phyloP scores from a whole-genome alignment of 495 filamentous ascomycete genomes.

The Penicillium diatomitis region DNA sequence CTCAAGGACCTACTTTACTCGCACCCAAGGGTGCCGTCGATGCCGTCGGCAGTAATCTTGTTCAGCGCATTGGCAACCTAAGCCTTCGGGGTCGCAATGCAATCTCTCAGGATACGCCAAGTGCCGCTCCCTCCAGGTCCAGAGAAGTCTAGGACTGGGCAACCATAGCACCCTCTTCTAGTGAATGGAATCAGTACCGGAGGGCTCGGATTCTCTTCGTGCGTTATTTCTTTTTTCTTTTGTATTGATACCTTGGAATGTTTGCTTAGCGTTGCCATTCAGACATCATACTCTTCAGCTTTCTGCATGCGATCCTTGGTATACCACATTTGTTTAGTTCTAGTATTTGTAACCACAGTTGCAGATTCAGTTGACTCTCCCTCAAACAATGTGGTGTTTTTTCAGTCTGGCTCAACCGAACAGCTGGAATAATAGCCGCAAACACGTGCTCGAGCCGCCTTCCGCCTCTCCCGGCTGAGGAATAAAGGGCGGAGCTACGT shows the following conservation, averaged over 20 bases:
- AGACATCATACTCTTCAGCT: too few species aligned
- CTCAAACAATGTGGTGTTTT: neutral
- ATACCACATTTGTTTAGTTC: too few species aligned
- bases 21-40: constrained; percentile 88
- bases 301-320: too few species aligned
- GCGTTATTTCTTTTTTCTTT: neutral
- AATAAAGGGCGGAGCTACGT: too few species aligned
- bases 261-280: neutral
- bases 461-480: neutral
- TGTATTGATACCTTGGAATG: constrained; percentile 8
- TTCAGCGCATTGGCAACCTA: constrained; percentile 75
- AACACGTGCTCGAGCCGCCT: constrained; percentile 4
- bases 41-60: constrained; percentile 87
- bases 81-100: constrained; percentile 42
- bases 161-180: neutral
- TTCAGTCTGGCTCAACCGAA: neutral
- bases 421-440: neutral
- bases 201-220: neutral
- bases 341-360: too few species aligned
- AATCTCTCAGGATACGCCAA: constrained; percentile 22
- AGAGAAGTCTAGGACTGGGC: constrained; percentile 25
- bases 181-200: too few species aligned
- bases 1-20: constrained; percentile 70
- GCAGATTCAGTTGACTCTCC: too few species aligned
- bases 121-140: constrained; percentile 23